Percentiles rank a stretch among this genome's conserved stretches.
Conservation (phyloP, 2,329 filamentous ascomycete genomes). For the Monosporascus cannonballus region DNA sequence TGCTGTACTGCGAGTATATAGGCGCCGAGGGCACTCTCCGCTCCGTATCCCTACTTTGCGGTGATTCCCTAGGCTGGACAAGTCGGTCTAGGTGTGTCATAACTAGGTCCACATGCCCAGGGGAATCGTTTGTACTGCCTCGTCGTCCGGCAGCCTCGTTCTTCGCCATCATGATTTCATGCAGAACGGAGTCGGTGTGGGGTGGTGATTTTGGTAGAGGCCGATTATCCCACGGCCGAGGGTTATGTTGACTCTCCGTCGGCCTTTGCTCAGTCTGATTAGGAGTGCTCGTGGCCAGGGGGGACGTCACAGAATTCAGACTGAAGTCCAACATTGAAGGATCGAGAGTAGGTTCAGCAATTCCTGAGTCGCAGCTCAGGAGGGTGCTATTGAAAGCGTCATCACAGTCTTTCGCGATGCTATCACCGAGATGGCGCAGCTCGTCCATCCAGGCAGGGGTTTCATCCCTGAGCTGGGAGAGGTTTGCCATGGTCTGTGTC, state of each 20-base stretch:
- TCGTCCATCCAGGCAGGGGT: conserved; percentile 58
- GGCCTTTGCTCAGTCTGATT: conserved; percentile 5
- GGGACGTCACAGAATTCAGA: conserved; percentile 1
- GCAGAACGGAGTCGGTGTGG: conserved; percentile 19
- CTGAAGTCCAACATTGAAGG: conserved; percentile 4
- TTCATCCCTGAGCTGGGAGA: conserved; percentile 10
- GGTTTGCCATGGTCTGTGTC: conserved; percentile 19
- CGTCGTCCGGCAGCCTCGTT: conserved; percentile 7
- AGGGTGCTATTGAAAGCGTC: conserved; percentile 76
- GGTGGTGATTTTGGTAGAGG: conserved; percentile 46
- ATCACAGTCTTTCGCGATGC: conserved; percentile 84
- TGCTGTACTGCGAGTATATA: conserved; percentile 35
- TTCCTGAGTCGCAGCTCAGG: conserved; percentile 21
- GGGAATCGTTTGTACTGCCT: conserved; percentile 2
- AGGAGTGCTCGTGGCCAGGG: conserved; percentile 8
- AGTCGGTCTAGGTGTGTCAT: conserved; percentile 13
- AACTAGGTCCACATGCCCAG: conserved; percentile 9
- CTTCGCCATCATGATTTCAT: conserved; percentile 17
- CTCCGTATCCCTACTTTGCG: conserved; percentile 25
- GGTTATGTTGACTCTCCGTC: conserved; percentile 4
- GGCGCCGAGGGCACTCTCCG: conserved; percentile 48
- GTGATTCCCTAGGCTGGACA: conserved; percentile 5
- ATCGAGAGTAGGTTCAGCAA: conserved; percentile 6
- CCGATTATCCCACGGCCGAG: conserved; percentile 36
- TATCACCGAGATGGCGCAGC: conserved; percentile 74